A percentile compares a stretch with the other conserved stretches of the same genome.
Conservation (phyloP, 345 rosid genomes). For the Angophora floribunda region DNA sequence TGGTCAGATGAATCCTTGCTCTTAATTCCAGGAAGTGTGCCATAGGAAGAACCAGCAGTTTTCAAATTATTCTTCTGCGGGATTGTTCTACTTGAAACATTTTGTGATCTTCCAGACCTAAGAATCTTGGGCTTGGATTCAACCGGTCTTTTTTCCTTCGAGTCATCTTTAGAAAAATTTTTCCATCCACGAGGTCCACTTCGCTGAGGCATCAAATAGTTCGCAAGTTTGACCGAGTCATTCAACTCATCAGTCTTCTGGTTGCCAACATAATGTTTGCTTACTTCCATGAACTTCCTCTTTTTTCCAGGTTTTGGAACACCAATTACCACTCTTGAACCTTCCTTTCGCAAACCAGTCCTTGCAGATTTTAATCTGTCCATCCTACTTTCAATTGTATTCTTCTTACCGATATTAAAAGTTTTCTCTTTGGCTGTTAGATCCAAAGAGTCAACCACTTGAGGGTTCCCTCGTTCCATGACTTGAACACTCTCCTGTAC, state of each 20-base stretch:
- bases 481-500: slow-evolving; percentile 14
- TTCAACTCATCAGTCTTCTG: slow-evolving; percentile 33
- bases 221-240: slow-evolving; percentile 56
- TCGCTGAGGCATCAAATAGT: slow-evolving; percentile 58
- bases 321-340: slow-evolving; percentile 70
- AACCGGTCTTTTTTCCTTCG: slow-evolving; percentile 47
- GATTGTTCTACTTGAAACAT: slow-evolving; percentile 33
- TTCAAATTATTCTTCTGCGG: slow-evolving; percentile 27
- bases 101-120: slow-evolving; percentile 31
- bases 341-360: slow-evolving; percentile 79
- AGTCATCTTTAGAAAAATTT: slow-evolving; percentile 31
- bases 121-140: slow-evolving; percentile 43
- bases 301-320: slow-evolving; percentile 98
- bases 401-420: slow-evolving; percentile 68
- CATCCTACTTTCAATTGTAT: slow-evolving; percentile 35
- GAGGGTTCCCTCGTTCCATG: slow-evolving; percentile 27
- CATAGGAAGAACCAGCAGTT: slow-evolving; percentile 25
- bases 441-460: slow-evolving; percentile 35
- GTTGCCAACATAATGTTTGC: slow-evolving; percentile 78
- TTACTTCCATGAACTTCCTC: slow-evolving; percentile 96
- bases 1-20: slow-evolving; percentile 25
- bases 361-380: slow-evolving; percentile 48
- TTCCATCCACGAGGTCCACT: slow-evolving; percentile 56
- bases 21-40: slow-evolving; percentile 24
- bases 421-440: slow-evolving; percentile 43